Base-by-base conservation (phyloP, 495 filamentous ascomycete genomes). In the Aspergillus egyptiacus region DNA sequence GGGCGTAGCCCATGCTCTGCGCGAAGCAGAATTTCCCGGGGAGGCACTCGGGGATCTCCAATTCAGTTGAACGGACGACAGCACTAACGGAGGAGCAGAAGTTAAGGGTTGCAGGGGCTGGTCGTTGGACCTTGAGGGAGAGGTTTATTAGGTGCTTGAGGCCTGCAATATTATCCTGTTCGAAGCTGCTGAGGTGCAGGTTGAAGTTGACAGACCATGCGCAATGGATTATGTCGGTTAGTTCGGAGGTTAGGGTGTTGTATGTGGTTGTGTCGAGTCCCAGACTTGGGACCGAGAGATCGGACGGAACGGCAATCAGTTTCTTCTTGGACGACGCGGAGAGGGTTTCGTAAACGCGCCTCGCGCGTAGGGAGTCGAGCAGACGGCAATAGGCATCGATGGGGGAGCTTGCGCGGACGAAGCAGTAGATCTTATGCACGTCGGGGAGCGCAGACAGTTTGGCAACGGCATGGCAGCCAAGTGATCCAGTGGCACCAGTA, bases 131-230 rank as follows among this genome's bases (percentile, higher is more conserved):
- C 22, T 53, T 54, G 13, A 76, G 64, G n/a, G 70, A 74, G 9
- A 86, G 66, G 27, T 69, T 59, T 51, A 86, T 60, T 10, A 87
- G 72, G 48, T 82, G 73, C 0, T 60, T 58, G 6, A 81, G 60
- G 20, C 77, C 77, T 2, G 68, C 64, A 49, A 86, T 73, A 53
- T 78, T 79, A 30, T 78, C 72, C 18, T 60, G 59, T 14, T 69
- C 74, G 57, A 86, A 85, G 50, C 73, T 79, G n/a, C 64, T 57
- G 5, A 86, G 67, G 5, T 71, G 67, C 55, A 80, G 66, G 50
- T 78, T 83, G 71, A 86, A 87, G 60, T 86, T 85, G 20, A 86
- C 84, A 5, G 79, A 75, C 84, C 84, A 87, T 28, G 82, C 84
- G n/a, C 76, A 72, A 60, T 86, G 84, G 40, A 84, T 74, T 20